Conservation (phyloP, 2,329 filamentous ascomycete genomes). For the Alternaria arbusti region DNA sequence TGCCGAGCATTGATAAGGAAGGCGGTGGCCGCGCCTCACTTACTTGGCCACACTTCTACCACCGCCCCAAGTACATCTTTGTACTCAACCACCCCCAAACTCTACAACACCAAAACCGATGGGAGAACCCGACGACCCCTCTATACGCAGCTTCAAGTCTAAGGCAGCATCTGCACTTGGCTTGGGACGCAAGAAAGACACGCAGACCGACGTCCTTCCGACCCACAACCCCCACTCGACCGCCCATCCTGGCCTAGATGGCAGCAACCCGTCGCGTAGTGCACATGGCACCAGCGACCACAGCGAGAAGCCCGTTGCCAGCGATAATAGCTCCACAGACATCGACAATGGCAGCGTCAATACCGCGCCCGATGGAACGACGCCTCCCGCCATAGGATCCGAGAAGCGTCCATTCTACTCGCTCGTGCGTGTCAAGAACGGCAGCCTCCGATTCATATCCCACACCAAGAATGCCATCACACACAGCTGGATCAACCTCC, state of each 20-base stretch:
- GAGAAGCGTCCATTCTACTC: constrained; percentile 53
- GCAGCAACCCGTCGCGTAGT: constrained; percentile 4
- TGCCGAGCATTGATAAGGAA: constrained; percentile 26
- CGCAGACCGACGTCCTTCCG: constrained; percentile 36
- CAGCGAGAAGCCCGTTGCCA: constrained; percentile 31
- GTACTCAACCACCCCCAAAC: constrained; percentile 16
- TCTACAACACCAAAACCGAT: constrained; percentile 51
- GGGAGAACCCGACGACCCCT: constrained; percentile 62
- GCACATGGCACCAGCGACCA: constrained; percentile 7
- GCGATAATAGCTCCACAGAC: constrained; percentile 12
- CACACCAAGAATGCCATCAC: constrained; percentile 66
- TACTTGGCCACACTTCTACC: constrained; percentile 6
- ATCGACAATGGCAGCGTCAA: constrained; percentile 43
- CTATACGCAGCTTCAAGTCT: constrained; percentile 59
- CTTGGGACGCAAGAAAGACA: constrained; percentile 47
- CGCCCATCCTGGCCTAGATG: constrained; percentile 20
- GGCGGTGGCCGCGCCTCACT: constrained; percentile 27
- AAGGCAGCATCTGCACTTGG: constrained; percentile 56
- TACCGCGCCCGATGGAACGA: constrained; percentile 58
- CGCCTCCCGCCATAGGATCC: constrained; percentile 60
- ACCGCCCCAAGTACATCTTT: constrained; percentile 12
- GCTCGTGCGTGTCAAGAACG: constrained; percentile 57
- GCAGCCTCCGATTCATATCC: constrained; percentile 60
- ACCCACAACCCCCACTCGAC: constrained; percentile 30
- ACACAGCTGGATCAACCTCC: constrained; percentile 78